A percentile compares a stretch with the other conserved stretches of the same genome.
These are phyloP conservation scores for Kitagawia praeruptora DNA, from an alignment of 129 eudicot genomes.

Conservation along the genomic window DNA sequence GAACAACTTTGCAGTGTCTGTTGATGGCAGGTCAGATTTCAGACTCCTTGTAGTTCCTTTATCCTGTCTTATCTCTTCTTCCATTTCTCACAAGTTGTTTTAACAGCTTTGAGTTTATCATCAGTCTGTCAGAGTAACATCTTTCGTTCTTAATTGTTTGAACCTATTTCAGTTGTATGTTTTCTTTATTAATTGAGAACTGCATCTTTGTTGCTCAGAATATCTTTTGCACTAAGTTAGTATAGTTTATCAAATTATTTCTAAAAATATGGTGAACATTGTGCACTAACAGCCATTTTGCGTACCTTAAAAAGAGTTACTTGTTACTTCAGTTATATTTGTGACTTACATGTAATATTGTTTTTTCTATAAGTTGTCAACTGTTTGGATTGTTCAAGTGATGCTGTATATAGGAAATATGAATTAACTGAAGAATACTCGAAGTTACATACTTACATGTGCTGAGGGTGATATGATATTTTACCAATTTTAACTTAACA, in stretches of 20 bases:
- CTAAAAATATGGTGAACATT: background rate
- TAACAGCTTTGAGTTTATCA: background rate
- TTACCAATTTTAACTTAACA: background rate
- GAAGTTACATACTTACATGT: background rate
- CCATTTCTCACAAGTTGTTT: background rate
- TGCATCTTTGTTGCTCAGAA: background rate
- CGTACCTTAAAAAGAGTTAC: background rate
- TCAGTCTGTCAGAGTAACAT: background rate
- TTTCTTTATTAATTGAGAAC: background rate
- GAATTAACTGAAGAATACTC: background rate
- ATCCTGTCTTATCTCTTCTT: background rate
- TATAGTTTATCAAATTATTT: background rate
- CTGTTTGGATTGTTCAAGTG: background rate
- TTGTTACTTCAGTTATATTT: background rate
- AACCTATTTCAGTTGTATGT: background rate
- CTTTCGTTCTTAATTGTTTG: background rate
- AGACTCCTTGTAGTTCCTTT: background rate
- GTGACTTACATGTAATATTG: background rate
- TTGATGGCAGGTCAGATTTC: conserved; percentile 61
- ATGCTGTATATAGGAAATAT: background rate
- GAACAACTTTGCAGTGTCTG: conserved; percentile 72
- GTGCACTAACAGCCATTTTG: background rate
- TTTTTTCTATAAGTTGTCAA: background rate
- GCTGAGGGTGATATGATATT: background rate
- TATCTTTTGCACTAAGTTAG: background rate